These are phyloP conservation scores for Russula lepida DNA, from an alignment of 768 basidiomycete species.

Conservation along the genomic window DNA sequence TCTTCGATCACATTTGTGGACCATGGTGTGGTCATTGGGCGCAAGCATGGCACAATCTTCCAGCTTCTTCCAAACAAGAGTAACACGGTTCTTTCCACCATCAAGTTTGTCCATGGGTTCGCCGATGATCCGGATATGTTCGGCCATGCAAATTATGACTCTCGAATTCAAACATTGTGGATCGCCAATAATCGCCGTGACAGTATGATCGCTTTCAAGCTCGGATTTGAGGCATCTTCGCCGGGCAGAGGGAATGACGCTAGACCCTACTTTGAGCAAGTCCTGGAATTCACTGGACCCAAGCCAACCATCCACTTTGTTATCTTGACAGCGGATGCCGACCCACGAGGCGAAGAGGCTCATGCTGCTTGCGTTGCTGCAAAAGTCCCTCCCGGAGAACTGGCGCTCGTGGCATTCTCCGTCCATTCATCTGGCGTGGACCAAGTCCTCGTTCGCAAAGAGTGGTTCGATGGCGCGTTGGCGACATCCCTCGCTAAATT, in stretches of 20 bases:
- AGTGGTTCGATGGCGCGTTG: conserved; percentile 74
- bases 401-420: conserved; percentile 78
- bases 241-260: conserved; percentile 53
- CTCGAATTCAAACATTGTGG: conserved; percentile 80
- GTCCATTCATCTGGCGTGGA: conserved; percentile 89
- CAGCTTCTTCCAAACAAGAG: conserved; percentile 72
- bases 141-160: conserved; percentile 79
- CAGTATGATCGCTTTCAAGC: conserved; percentile 73
- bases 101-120: conserved; percentile 64
- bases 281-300: conserved; percentile 74
- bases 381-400: conserved; percentile 64
- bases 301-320: conserved; percentile 87
- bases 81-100: conserved; percentile 64
- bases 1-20: conserved; percentile 83
- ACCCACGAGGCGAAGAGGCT: conserved; percentile 75
- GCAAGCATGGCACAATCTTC: conserved; percentile 78
- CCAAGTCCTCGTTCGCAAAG: conserved; percentile 77
- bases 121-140: conserved; percentile 81
- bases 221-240: conserved; percentile 54
- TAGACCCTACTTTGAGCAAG: conserved; percentile 66
- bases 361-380: conserved; percentile 79
- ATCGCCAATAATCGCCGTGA: conserved; percentile 79
- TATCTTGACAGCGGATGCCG: conserved; percentile 76
- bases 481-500: conserved; percentile 49
- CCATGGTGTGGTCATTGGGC: conserved; percentile 74